Evolutionary conservation across 108 stramenopile genomes (phyloP), one percentile per base, ranked within the genome.

Genomic region (Skeletonema menzelii): DNA sequence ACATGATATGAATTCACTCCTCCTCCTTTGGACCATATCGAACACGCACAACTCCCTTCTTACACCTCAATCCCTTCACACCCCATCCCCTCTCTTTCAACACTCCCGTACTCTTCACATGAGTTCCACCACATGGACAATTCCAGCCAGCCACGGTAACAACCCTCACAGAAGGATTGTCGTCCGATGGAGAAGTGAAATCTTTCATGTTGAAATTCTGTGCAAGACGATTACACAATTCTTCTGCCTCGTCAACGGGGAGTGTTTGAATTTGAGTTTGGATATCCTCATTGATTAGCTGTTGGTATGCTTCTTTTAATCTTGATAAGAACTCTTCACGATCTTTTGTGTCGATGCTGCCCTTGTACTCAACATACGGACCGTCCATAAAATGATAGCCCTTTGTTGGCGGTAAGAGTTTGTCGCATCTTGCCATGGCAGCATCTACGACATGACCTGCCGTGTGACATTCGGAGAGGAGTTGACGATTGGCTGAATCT

Each of bases 361-460:
- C 87, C 37, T 83, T 76, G 59, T 93, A 93, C 61, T 93, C 91
- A 1, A 96, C 95, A 55, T 85, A 94, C 2, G 95, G 91, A 0
- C 91, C 92, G 63, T 94, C 90, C 49, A 88, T 66, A 61, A 96
- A 96, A 63, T 94, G 95, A 82, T 93, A 94, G 7, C 86, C 93
- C 59, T 93, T 92, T 27, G 79, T 78, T 12, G 92, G 86, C n/a
- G 71, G 75, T 60, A 92, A 60, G 4, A 73, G 24, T 31, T 49
- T 49, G 12, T 80, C 86, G 44, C 76, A 80, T 46, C 61, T 69
- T 2, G 91, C 82, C 90, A 96, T 91, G 42, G 93, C 93, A 15
- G 80, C 62, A 69, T 94, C 95, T 12, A 96, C 84, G n/a, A 93
- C 87, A 58, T 94, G 95, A 3, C 95, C 95, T 38, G 92, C 95